These are phyloP conservation scores for Chytriomyces sp. DNA, from an alignment of 192 early-diverging fungal genomes.

Conservation along the genomic window DNA sequence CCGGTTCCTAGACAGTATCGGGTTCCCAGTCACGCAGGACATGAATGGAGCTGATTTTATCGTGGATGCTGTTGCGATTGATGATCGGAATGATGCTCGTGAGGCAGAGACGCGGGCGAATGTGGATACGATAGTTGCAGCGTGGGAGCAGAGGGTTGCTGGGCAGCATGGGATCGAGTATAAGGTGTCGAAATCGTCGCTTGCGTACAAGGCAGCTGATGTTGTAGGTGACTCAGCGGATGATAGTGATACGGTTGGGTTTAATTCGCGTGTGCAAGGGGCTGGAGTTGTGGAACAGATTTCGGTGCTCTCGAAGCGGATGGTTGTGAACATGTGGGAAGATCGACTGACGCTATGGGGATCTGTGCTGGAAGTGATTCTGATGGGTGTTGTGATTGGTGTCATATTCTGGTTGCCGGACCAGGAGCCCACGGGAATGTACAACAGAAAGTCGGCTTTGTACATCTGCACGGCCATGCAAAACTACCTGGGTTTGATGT, in stretches of 20 bases:
- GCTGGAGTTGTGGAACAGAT: slow-evolving; percentile 44
- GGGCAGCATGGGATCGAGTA: neutral
- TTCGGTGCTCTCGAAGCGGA: slow-evolving; percentile 35
- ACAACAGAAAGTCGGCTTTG: slow-evolving; percentile 39
- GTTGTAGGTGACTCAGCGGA: neutral
- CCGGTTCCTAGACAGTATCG: slow-evolving; percentile 62
- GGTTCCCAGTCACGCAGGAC: slow-evolving; percentile 60
- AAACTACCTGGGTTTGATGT: slow-evolving; percentile 54
- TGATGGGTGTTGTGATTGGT: slow-evolving; percentile 46
- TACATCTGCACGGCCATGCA: slow-evolving; percentile 44
- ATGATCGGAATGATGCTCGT: slow-evolving; percentile 39
- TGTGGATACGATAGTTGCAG: slow-evolving; percentile 36
- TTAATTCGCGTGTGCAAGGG: slow-evolving; percentile 25
- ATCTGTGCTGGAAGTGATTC: slow-evolving; percentile 44
- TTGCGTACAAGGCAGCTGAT: neutral
- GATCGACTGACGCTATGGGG: slow-evolving; percentile 53
- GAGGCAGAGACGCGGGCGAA: slow-evolving; percentile 30
- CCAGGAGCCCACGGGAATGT: slow-evolving; percentile 45
- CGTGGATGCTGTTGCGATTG: slow-evolving; percentile 58
- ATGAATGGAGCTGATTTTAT: slow-evolving; percentile 76
- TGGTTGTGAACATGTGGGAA: slow-evolving; percentile 44
- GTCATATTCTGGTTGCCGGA: slow-evolving; percentile 48
- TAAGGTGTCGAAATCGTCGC: neutral
- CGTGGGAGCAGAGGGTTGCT: slow-evolving; percentile 23
- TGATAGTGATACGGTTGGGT: neutral